Conservation (phyloP, 352 stramenopile genomes). For the Pythium graminicola region DNA sequence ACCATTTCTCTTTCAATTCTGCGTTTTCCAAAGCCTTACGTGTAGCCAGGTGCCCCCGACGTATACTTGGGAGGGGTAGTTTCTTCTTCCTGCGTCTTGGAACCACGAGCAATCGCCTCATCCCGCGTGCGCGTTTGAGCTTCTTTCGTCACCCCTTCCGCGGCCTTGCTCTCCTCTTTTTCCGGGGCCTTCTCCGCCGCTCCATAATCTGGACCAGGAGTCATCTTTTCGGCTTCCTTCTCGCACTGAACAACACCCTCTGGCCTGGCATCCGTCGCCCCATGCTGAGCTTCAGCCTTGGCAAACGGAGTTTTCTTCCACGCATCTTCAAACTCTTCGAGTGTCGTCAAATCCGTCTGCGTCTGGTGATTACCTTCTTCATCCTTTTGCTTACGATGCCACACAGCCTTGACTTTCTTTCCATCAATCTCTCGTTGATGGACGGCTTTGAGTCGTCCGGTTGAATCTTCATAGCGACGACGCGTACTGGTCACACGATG, state of each 20-base stretch:
- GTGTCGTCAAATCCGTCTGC: conserved; percentile 31
- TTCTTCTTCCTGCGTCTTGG: conserved; percentile 61
- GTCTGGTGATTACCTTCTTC: conserved; percentile 51
- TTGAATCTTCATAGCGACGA: conserved; percentile 74
- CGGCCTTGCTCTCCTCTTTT: conserved; percentile 25
- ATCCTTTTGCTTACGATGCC: conserved; percentile 36
- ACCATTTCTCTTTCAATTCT: too few species aligned
- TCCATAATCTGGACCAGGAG: conserved; percentile 18
- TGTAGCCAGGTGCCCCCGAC: conserved; percentile 9
- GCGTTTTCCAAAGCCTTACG: too few species aligned
- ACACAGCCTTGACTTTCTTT: conserved; percentile 54
- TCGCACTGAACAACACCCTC: conserved; percentile 19
- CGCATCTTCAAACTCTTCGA: conserved; percentile 44
- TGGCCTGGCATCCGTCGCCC: conserved; percentile 14
- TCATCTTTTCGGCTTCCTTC: conserved; percentile 14
- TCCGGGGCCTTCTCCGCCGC: conserved; percentile 32
- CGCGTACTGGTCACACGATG: conserved; percentile 42
- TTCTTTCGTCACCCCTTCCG: conserved; percentile 33
- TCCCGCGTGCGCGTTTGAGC: conserved; percentile 30
- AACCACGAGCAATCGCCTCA: conserved; percentile 47
- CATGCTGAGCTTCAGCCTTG: conserved; percentile 22
- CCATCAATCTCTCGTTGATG: conserved; percentile 63
- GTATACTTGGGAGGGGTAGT: conserved; percentile 43
- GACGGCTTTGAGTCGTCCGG: conserved; percentile 53
- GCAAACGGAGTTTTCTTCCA: conserved; percentile 49